Evolutionary conservation across 768 basidiomycete species (phyloP).

Genomic region (Boletus bicolor): DNA sequence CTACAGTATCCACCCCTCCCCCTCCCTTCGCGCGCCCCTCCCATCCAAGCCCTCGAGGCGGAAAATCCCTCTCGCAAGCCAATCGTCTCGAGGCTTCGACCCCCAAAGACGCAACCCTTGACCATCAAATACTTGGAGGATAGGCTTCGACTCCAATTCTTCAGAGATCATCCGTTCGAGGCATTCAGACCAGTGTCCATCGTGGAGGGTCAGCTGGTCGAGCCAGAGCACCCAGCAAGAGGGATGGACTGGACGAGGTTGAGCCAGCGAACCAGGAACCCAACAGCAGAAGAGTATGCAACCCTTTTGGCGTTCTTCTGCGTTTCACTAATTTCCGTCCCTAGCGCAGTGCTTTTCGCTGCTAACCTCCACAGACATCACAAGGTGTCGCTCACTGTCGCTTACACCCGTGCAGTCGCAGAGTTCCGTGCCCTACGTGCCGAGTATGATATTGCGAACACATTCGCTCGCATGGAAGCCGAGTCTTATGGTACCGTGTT

Average conservation of each 20-base stretch:
- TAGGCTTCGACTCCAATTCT: slow-evolving; percentile 84
- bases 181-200: slow-evolving; percentile 78
- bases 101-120: slow-evolving; percentile 45
- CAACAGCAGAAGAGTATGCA: slow-evolving; percentile 87
- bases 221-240: slow-evolving; percentile 51
- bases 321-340: slow-evolving; percentile 10
- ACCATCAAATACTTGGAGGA: slow-evolving; percentile 82
- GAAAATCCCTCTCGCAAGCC: slow-evolving; percentile 22
- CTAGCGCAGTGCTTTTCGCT: slow-evolving; percentile 78
- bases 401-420: slow-evolving; percentile 74
- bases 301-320: background rate
- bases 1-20: slow-evolving; percentile 85
- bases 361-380: slow-evolving; percentile 72
- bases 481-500: slow-evolving; percentile 69
- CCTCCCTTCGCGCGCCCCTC: slow-evolving; percentile 72
- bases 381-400: slow-evolving; percentile 61
- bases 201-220: slow-evolving; percentile 64
- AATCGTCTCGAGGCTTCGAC: slow-evolving; percentile 28
- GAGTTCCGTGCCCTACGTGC: slow-evolving; percentile 90
- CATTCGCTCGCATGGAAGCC: slow-evolving; percentile 79
- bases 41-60: slow-evolving; percentile 47
- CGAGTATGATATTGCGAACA: slow-evolving; percentile 73
- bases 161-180: slow-evolving; percentile 95
- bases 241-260: slow-evolving; percentile 76
- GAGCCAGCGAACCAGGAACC: slow-evolving; percentile 77